A percentile compares a stretch with the other conserved stretches of the same genome.
Evolutionary conservation across 176 grass and related monocot species (phyloP).

Genomic region (Elaeis guineensis): DNA sequence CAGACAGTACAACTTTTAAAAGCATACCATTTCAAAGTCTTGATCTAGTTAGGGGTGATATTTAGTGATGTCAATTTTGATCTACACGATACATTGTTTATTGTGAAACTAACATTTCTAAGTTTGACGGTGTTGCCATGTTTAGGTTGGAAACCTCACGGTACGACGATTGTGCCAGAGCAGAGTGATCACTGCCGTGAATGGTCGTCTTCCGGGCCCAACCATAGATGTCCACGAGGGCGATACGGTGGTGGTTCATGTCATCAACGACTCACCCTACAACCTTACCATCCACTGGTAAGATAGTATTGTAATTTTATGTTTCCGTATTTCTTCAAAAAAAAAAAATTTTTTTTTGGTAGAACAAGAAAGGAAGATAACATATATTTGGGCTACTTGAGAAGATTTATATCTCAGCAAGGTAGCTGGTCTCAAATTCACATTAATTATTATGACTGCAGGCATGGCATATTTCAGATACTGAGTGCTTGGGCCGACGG

Average conservation of each 20-base stretch:
- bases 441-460: not conserved
- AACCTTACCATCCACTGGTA: conserved; percentile 60
- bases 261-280: conserved; percentile 50
- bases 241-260: conserved; percentile 40
- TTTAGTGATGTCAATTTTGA: too few relatives aligned
- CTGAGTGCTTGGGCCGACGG: conserved; percentile 66
- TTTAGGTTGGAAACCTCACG: conserved; percentile 39
- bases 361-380: too few relatives aligned
- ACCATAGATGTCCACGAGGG: conserved; percentile 38
- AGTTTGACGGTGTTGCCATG: not conserved
- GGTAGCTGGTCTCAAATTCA: not conserved
- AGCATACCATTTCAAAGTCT: too few relatives aligned
- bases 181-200: conserved; percentile 32
- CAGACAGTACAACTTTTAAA: too few relatives aligned
- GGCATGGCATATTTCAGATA: conserved; percentile 68
- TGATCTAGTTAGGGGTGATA: too few relatives aligned
- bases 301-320: not conserved
- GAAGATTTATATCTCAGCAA: too few relatives aligned
- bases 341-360: too few relatives aligned
- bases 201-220: conserved; percentile 41
- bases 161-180: conserved; percentile 32
- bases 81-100: too few relatives aligned
- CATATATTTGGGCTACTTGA: too few relatives aligned
- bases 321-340: too few relatives aligned
- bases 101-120: too few relatives aligned